Evolutionary conservation across 1,284 basidiomycete species (phyloP).

Genomic region (Tylopilus orsonianus): DNA sequence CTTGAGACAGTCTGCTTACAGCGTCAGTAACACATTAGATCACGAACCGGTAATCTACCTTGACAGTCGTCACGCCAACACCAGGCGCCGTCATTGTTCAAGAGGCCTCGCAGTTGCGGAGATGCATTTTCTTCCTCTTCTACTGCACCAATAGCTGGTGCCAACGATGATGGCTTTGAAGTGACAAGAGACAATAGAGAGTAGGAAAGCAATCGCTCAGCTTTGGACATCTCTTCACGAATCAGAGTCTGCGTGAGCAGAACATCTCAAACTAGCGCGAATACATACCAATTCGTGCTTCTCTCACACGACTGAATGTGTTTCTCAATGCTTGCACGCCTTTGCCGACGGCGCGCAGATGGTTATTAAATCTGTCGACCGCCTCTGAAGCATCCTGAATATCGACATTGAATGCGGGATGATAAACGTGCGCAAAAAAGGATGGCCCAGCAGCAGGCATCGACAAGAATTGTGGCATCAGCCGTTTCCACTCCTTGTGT

Average conservation of each 20-base stretch:
- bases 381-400: slow-evolving; percentile 60
- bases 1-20: slow-evolving; percentile 59
- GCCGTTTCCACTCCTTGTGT: slow-evolving; percentile 67
- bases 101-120: slow-evolving; percentile 40
- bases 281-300: slow-evolving; percentile 63
- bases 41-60: slow-evolving; percentile 2
- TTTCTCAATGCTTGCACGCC: slow-evolving; percentile 67
- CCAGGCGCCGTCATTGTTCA: slow-evolving; percentile 79
- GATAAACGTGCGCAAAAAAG: slow-evolving; percentile 79
- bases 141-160: slow-evolving; percentile 44
- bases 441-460: slow-evolving; percentile 62
- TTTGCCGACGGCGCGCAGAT: slow-evolving; percentile 62
- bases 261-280: neutral
- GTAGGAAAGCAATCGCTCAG: slow-evolving; percentile 68
- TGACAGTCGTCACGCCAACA: slow-evolving; percentile 80
- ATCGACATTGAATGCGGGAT: slow-evolving; percentile 84
- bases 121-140: slow-evolving; percentile 49
- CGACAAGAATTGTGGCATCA: slow-evolving; percentile 59
- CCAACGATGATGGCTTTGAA: slow-evolving; percentile 56
- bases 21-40: neutral
- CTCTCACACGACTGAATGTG: slow-evolving; percentile 60
- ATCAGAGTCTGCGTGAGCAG: neutral
- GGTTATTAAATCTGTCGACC: slow-evolving; percentile 60
- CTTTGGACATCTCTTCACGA: slow-evolving; percentile 66
- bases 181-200: slow-evolving; percentile 70